Evolutionary conservation across 305 asterid species (phyloP), one percentile per base, ranked within the genome.

Genomic region (Fraxinus dipetala): DNA sequence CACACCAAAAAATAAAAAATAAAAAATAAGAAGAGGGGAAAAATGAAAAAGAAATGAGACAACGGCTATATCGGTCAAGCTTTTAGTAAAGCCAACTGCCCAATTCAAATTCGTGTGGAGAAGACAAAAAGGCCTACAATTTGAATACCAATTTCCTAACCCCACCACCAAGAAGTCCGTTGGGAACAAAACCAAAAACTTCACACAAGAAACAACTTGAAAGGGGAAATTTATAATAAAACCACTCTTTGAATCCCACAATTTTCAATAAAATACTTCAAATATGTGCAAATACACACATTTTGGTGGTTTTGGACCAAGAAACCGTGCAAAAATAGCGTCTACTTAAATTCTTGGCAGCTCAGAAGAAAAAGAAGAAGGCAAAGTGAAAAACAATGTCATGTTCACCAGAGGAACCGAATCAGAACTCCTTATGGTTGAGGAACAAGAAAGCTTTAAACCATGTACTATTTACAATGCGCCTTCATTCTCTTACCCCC

Each of bases 381-480:
- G 36, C 31, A 75, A 63, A 31, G 22, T 26, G 82, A 45, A 69
- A 80, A 78, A 83, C 89, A 86, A 82, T 85, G 59, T 80, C 89
- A 45, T 85, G 69, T 81, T 86, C 91, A 56, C 87, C 93, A 5
- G 92, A 89, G 74, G 88, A 89, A 84, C 86, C 88, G 45, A 88
- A 87, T 61, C 77, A 72, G 20, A 80, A 81, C 82, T 87, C 93
- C 81, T 79, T 85, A 14, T 91, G 95, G 95, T 28, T 88, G n/a
- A 90, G 85, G 59, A 88, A 82, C 86, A 90, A 86, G 84, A 92
- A 93, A 72, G 89, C 91, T 75, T 79, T 91, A 35, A 91, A 86
- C 87, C 85, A 88, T 78, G 92, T 88, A 1, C 88, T 93, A 83
- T 81, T 83, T 78, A 85, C 85, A 30, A 87, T 93, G 88, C 94